Base-by-base conservation (phyloP, 192 early-diverging fungal genomes). In the Coemansia sp. region DNA sequence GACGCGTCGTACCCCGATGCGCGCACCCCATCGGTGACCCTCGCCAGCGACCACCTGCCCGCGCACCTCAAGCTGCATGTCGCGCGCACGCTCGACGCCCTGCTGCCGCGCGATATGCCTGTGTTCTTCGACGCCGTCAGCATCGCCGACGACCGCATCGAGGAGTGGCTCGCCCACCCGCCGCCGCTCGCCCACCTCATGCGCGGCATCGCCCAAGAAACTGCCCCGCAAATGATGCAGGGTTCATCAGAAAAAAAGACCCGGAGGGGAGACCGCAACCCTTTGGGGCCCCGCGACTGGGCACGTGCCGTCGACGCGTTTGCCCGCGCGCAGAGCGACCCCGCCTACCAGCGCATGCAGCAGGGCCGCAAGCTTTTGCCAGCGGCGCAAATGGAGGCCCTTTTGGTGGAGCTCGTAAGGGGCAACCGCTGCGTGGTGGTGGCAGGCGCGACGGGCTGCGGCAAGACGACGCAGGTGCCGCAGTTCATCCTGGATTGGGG, bases 401-500 rank as follows among this genome's bases (percentile, higher is more conserved):
- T 51, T 3, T 62, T 85, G 1, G 53, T 68, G 4, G 41, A 14
- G 29, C 33, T 77, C 7, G 57, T 83, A 0, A 10, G 6, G 10
- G 3, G 14, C 5, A 46, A 71, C 42, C 68, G 50, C 21, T 73
- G 71, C 19, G 61, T 74, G 24, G 65, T 85, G 21, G 51, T 85
- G 0, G 59, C 74, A 1, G 84, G 84, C 1, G 84, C 80, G 8
- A 85, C 84, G 0, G 84, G 84, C 9, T 83, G 80, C 39, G 84
- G 84, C 34, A 85, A 83, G 68, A 87, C 88, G 36, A 93, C 88
- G 8, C 92, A 94, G 74, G 87, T 96, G 8, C 94, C 95, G 16
- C 94, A 96, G 73, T 95, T 93, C 62, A 81, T 98, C 34, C 73
- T 98, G 27, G 89, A 92, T 56, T 84, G 79, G 9, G 89, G 88